Evolutionary conservation across 73 alveolate species (phyloP), one percentile per base, ranked within the genome.

Genomic region (Blepharisma japonicum): DNA sequence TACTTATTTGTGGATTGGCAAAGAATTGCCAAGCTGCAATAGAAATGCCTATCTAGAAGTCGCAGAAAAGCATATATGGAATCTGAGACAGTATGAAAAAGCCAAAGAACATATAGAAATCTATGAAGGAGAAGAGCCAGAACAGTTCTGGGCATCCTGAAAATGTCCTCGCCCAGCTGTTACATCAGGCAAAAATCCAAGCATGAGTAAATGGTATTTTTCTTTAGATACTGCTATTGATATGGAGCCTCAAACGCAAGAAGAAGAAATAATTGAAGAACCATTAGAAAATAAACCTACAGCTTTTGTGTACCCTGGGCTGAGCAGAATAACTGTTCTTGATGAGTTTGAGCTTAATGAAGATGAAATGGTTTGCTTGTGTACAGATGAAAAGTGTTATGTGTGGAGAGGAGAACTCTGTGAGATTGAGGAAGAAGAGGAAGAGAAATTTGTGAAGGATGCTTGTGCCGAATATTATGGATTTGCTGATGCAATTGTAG

Each of bases 151-250:
- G 92, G 68, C n/a, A 23, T 45, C 54, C 6, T 77, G 84, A 80
- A 67, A 81, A 32, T 32, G 42, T n/a, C 51, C 38, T 68, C 55
- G 45, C 6, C 79, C 83, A 38, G 50, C 32, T 46, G 45, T 45
- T 1, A 23, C 47, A 11, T 66, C 74, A 70, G 86, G 80, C 18
- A 51, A 71, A 14, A 49, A 77, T 45, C 79, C 49, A 45, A 87
- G 83, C 18, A 89, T 95, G 95, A 84, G 88, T 56, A 20, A 55
- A 6, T 89, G 94, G 87, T 88, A 77, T 77, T 25, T 78, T 5
- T 89, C 85, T 50, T 82, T 91, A 38, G 56, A 81, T 50, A 72
- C 48, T 6, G 87, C 61, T 70, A 80, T n/a, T n/a, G 80, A 70
- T 5, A 54, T 14, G 27, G 80, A 70, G 46, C 80, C 80, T 85